A percentile compares a stretch with the other conserved stretches of the same genome.
Conservation (phyloP, 352 stramenopile species). For the Hyaloperonospora brassicae region DNA sequence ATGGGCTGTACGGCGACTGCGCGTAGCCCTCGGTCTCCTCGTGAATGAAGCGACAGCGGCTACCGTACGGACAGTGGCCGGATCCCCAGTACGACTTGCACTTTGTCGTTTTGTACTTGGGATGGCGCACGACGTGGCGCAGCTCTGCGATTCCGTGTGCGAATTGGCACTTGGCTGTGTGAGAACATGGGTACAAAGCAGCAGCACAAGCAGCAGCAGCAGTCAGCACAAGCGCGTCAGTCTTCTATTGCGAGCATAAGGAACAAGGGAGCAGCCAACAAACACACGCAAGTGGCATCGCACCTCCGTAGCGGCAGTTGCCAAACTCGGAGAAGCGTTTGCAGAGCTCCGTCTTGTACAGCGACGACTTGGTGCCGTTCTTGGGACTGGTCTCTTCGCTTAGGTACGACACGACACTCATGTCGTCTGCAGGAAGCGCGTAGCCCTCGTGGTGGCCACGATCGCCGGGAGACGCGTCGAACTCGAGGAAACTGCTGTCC, state of each 20-base stretch:
- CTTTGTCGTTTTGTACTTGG: slow-evolving; percentile 89
- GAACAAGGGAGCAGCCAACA: not conserved
- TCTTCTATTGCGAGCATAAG: not conserved
- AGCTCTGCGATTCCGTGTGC: slow-evolving; percentile 73
- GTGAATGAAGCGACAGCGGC: slow-evolving; percentile 84
- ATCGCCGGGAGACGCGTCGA: slow-evolving; percentile 37
- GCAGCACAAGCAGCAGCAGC: not conserved
- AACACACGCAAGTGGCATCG: not conserved
- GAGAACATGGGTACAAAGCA: not conserved
- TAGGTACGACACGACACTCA: slow-evolving; percentile 36
- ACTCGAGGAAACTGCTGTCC: slow-evolving; percentile 56
- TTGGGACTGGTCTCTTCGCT: slow-evolving; percentile 69
- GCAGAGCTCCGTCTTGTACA: slow-evolving; percentile 86
- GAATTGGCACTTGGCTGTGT: slow-evolving; percentile 82
- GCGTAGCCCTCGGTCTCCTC: slow-evolving; percentile 62
- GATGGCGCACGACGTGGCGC: slow-evolving; percentile 77
- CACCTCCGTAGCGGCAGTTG: slow-evolving; percentile 80
- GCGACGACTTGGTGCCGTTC: slow-evolving; percentile 77
- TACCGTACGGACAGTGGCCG: slow-evolving; percentile 80
- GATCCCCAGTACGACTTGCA: slow-evolving; percentile 89
- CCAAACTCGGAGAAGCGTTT: slow-evolving; percentile 84
- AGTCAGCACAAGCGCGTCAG: not conserved
- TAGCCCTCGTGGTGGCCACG: slow-evolving; percentile 26
- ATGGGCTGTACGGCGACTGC: slow-evolving; percentile 46
- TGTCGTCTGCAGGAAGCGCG: slow-evolving; percentile 38